Conservation (phyloP, 257 asterid genomes). For the Nicotiana benthamiana region DNA sequence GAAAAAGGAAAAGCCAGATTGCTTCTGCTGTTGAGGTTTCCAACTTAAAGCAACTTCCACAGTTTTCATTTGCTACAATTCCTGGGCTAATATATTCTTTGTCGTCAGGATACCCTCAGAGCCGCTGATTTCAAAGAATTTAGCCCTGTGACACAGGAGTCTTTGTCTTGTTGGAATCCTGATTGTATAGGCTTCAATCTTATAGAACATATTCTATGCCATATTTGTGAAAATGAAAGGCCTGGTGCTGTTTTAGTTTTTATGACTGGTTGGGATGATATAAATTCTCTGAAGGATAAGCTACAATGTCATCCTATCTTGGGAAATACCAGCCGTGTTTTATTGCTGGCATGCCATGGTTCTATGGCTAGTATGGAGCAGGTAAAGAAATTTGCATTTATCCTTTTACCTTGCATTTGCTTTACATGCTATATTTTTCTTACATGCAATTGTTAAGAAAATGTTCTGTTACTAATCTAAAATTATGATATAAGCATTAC, state of each 20-base stretch:
- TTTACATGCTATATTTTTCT: not conserved
- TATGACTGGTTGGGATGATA: constrained; percentile 98
- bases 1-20: constrained; percentile 85
- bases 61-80: constrained; percentile 7
- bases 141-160: constrained; percentile 61
- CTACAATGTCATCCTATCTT: constrained; percentile 67
- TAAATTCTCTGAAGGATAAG: constrained; percentile 71
- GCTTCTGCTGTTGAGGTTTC: constrained; percentile 89
- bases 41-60: constrained; percentile 2
- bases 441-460: not conserved
- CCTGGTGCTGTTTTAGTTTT: constrained; percentile 91
- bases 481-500: not conserved
- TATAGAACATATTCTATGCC: constrained; percentile 58
- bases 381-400: constrained; percentile 27
- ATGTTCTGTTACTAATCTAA: not conserved
- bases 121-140: constrained; percentile 58
- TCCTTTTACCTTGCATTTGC: not conserved
- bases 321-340: constrained; percentile 70
- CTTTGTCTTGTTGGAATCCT: constrained; percentile 89
- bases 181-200: constrained; percentile 82
- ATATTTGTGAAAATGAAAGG: constrained; percentile 56
- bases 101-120: constrained; percentile 56
- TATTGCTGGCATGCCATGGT: constrained; percentile 88
- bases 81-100: constrained; percentile 23
- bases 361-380: constrained; percentile 94